These are phyloP conservation scores for Firmiana major DNA, from an alignment of 345 rosid genomes.

Conservation along the genomic window DNA sequence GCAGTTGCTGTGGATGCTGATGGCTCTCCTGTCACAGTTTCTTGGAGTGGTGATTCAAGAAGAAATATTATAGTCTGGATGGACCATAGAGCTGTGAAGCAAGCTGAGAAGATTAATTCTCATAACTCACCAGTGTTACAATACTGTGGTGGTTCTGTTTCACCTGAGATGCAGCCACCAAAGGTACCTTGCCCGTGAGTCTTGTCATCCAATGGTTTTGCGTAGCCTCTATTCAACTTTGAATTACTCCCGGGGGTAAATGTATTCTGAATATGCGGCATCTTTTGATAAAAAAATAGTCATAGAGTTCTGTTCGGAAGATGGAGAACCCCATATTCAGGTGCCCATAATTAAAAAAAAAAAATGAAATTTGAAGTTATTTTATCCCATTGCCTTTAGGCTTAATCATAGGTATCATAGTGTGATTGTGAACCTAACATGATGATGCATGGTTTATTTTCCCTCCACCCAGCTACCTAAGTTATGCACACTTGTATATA, in stretches of 20 bases:
- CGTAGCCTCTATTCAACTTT: background rate
- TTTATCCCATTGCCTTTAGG: background rate
- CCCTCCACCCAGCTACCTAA: background rate
- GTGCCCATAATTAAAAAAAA: background rate
- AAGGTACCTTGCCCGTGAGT: conserved; percentile 40
- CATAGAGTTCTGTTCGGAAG: background rate
- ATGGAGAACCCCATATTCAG: background rate
- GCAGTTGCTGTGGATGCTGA: conserved; percentile 96
- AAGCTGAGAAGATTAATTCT: conserved; percentile 91
- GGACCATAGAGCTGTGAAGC: conserved; percentile 97
- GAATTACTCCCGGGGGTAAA: background rate
- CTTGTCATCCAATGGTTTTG: background rate
- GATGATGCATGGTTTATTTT: background rate
- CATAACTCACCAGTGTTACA: conserved; percentile 70
- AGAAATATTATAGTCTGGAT: conserved; percentile 93
- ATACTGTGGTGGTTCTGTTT: conserved; percentile 90
- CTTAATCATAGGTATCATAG: background rate
- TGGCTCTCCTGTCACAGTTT: conserved; percentile 93
- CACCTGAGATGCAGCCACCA: conserved; percentile 95
- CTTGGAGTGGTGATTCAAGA: conserved; percentile 96
- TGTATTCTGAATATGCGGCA: background rate
- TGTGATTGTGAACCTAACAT: background rate
- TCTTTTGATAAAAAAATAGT: background rate
- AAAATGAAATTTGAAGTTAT: background rate
- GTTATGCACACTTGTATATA: background rate